phyloP scores from a whole-genome alignment of 345 rosid species.

The Camelina neglecta region DNA sequence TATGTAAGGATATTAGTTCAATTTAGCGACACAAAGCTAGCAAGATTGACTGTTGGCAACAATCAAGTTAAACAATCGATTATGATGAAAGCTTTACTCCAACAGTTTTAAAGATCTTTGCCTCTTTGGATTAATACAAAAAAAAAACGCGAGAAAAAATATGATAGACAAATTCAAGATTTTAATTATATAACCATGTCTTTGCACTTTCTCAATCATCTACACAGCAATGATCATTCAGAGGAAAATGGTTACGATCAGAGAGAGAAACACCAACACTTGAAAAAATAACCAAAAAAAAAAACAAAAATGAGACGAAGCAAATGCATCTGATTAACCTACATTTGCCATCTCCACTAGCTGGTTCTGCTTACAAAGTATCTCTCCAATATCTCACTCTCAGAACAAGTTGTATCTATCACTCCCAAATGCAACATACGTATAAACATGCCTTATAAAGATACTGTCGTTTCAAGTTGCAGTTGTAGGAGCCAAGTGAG shows the following conservation, averaged over 20 bases:
- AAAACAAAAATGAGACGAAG: constrained; percentile 29
- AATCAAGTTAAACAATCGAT: too few species aligned
- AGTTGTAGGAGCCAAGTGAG: constrained; percentile 30
- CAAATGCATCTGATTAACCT: constrained; percentile 29
- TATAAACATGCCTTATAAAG: constrained; percentile 33
- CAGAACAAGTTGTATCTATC: constrained; percentile 25
- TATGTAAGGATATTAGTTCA: background rate
- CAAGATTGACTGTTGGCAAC: too few species aligned
- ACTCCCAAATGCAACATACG: constrained; percentile 42
- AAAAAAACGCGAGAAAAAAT: background rate
- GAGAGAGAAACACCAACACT: constrained; percentile 15
- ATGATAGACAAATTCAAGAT: constrained; percentile 3
- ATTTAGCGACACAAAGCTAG: too few species aligned
- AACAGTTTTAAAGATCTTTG: background rate
- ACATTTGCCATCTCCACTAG: constrained; percentile 39
- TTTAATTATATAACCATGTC: constrained; percentile 27
- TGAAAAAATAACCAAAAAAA: background rate
- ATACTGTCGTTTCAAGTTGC: constrained; percentile 31
- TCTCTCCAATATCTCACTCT: constrained; percentile 36
- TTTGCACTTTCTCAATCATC: constrained; percentile 36
- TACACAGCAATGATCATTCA: constrained; percentile 10
- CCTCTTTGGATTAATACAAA: background rate
- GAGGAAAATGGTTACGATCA: background rate
- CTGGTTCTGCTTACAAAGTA: constrained; percentile 35
- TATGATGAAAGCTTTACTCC: too few species aligned